Percentiles rank a stretch among this genome's conserved stretches.
phyloP scores from a whole-genome alignment of 2,329 filamentous ascomycete genomes.

The Tolypocladium tropicale region DNA sequence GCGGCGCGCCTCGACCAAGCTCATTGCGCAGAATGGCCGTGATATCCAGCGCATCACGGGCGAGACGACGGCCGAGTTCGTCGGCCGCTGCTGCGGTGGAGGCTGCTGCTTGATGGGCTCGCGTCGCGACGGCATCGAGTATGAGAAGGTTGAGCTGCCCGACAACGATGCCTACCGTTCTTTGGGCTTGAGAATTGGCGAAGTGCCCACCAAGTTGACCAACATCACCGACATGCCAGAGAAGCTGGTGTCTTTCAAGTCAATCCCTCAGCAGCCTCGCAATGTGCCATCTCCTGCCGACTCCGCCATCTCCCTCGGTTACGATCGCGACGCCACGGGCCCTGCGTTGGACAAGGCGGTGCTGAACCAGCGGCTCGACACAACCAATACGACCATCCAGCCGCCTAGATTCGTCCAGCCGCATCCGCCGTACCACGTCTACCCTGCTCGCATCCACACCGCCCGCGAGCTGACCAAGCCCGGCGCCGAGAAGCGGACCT shows the following conservation, averaged over 20 bases:
- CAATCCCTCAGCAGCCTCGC: constrained; percentile 32
- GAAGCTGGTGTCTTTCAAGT: constrained; percentile 61
- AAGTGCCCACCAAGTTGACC: constrained; percentile 64
- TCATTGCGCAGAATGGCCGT: constrained; percentile 53
- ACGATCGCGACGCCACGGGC: constrained; percentile 23
- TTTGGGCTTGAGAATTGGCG: constrained; percentile 64
- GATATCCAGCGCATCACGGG: constrained; percentile 56
- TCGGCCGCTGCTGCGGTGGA: constrained; percentile 54
- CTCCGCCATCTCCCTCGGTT: constrained; percentile 35
- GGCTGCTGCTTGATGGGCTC: constrained; percentile 49
- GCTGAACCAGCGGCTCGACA: constrained; percentile 10
- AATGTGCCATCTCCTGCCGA: constrained; percentile 32
- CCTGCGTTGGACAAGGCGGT: constrained; percentile 14
- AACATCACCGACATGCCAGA: constrained; percentile 63
- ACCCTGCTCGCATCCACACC: constrained; percentile 76
- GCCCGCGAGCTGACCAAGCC: constrained; percentile 77
- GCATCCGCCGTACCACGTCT: constrained; percentile 87
- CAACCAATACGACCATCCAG: constrained; percentile 51
- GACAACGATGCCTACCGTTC: constrained; percentile 79
- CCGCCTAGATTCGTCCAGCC: constrained; percentile 88
- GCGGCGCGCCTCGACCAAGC: constrained; percentile 58
- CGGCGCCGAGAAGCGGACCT: constrained; percentile 92
- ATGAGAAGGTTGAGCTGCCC: constrained; percentile 48
- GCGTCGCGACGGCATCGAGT: constrained; percentile 35
- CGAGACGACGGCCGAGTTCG: constrained; percentile 50